Evolutionary conservation across 306 rosid species (phyloP).

Genomic region (Prunus padus): DNA sequence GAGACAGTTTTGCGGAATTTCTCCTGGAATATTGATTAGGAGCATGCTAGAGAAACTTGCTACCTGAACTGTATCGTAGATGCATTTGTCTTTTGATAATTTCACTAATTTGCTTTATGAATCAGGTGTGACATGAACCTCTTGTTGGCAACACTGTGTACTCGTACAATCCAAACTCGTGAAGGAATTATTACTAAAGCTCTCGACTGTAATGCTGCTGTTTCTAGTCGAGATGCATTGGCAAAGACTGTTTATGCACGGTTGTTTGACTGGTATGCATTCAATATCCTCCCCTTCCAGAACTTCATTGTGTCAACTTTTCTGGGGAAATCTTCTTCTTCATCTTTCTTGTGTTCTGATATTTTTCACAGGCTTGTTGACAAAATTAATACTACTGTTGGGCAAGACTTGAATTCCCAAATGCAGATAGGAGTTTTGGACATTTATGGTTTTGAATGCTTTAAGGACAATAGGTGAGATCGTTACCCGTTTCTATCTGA

Average conservation of each 20-base stretch:
- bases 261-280: slow-evolving; percentile 81
- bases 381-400: slow-evolving; percentile 86
- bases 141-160: slow-evolving; percentile 70
- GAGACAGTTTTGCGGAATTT: background rate
- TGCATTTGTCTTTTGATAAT: slow-evolving; percentile 9
- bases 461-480: slow-evolving; percentile 84
- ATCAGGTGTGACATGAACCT: slow-evolving; percentile 77
- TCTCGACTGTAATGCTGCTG: slow-evolving; percentile 88
- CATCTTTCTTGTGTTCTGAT: slow-evolving; percentile 16
- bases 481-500: background rate
- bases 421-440: slow-evolving; percentile 90
- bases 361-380: slow-evolving; percentile 85
- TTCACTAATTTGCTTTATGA: slow-evolving; percentile 16
- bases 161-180: slow-evolving; percentile 87
- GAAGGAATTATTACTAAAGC: slow-evolving; percentile 92
- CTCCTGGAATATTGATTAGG: background rate
- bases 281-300: slow-evolving; percentile 19
- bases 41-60: background rate
- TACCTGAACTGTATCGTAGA: slow-evolving; percentile 7
- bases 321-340: slow-evolving; percentile 4
- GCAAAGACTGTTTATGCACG: slow-evolving; percentile 94
- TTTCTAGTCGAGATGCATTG: slow-evolving; percentile 86
- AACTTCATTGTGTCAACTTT: background rate
- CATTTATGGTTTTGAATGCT: slow-evolving; percentile 98
- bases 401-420: slow-evolving; percentile 79